Evolutionary conservation across 1,284 basidiomycete genomes (phyloP), one percentile per base, ranked within the genome.

Genomic region (Austroboletus niveus): DNA sequence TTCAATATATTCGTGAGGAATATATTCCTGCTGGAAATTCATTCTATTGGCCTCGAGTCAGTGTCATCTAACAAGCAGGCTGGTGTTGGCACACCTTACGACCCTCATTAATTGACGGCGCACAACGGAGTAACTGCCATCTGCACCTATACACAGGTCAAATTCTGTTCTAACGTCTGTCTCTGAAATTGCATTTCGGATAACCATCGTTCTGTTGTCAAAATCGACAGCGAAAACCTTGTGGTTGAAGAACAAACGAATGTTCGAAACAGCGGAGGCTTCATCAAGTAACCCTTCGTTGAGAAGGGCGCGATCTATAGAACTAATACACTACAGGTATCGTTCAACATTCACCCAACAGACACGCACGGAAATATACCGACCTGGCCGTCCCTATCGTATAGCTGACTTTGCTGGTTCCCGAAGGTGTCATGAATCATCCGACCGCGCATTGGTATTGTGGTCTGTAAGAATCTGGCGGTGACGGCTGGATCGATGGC

Each of bases 1-100:
- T 77, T 99, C 96, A 62, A 98, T 79, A 74, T 99, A 99, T 63
- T 94, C 92, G 66, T 98, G 92, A 54, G 86, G 87, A 67, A 98
- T 94, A 74, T 96, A 98, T 68, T 89, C 84, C 72, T 98, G 94
- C 63, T 88, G 82, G 73, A 89, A 97, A 76, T 97, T 82, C 86
- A 98, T 91, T 71, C 94, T 94, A 67, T 52, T 34, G 68, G 55
- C 58, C 48, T 57, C 45, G 27, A 51, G 58, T 64, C 43, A 67
- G 49, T 40, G 27, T 50, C 38, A 46, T 51, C 31, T 40, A 47
- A 49, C 50, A 52, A 42, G 39, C 47, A 44, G 47, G 49, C 49
- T 54, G 53, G 24, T 7, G 34, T 20, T 39, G 38, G 74, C 83
- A 66, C 71, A 93, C 94, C 91, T 82, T 55, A 91, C 82, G 48